Base-by-base conservation (phyloP, 306 rosid species). In the Argentina anserina region DNA sequence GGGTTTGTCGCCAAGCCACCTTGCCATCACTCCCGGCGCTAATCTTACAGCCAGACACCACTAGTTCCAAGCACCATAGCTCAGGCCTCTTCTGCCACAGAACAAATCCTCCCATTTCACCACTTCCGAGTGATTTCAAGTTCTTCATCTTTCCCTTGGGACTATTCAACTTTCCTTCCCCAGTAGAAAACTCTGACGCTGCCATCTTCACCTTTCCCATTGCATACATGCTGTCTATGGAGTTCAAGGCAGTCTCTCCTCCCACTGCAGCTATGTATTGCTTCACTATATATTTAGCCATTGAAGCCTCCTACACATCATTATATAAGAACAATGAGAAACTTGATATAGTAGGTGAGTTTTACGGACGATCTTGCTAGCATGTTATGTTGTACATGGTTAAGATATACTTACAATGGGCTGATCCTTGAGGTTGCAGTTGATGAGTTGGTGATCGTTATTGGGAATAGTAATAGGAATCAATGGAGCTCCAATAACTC, bases 1-100 rank as follows among this genome's bases (percentile, higher is more conserved):
- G 98, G 40, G 98, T 93, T 68, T 90, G 98, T 47, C 98, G 86
- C 98, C 98, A 93, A 20, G 98, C 96, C 52, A 93, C 86, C 64
- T 89, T 93, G 0, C 97, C 97, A 61, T 93, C 97, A 78, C 96
- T 90, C 5, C 98, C 98, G 0, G 98, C 98, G 74, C 94, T 93
- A 65, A 93, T 90, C 66, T 93, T 93, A 84, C 86, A 85, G 0
- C 98, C 94, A n/a, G 89, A 77, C 28, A 93, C 75, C 72, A 93
- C 85, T 63, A 93, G 37, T 82, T 93, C 98, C 79, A 93, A 85
- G 69, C 97, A 93, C 98, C 98, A 93, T 4, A 89, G 66, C 69
- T 90, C 97, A 12, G 92, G 88, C 69, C 87, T 83, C 73, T 90
- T 90, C 77, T 90, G 96, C 98, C 98, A 93, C 74, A 93, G 81